Conservation (phyloP, 139 green algal genomes). For the Chlorella sp. region DNA sequence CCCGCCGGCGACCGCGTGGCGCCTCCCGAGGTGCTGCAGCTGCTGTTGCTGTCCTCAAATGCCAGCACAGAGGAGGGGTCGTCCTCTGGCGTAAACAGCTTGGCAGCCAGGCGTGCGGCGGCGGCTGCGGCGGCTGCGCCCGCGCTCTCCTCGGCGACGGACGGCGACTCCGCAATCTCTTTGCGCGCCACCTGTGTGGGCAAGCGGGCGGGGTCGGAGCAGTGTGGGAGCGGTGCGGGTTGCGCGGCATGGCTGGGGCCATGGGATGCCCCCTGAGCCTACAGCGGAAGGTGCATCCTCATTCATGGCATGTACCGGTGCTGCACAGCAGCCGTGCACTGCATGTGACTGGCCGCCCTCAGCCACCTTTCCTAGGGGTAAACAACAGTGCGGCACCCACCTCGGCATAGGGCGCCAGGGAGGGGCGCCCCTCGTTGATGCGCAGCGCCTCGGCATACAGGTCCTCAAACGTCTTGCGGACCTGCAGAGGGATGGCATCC, state of each 20-base stretch:
- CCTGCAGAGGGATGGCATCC: not conserved
- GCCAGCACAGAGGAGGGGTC: slow-evolving; percentile 19
- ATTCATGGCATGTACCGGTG: too few relatives aligned
- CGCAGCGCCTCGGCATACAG: slow-evolving; percentile 26
- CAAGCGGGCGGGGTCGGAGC: too few relatives aligned
- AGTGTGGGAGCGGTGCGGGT: too few relatives aligned
- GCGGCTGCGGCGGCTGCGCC: not conserved
- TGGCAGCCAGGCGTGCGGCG: not conserved
- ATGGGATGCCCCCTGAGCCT: too few relatives aligned
- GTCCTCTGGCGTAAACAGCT: not conserved
- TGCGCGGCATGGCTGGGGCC: too few relatives aligned
- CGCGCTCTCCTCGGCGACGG: too few relatives aligned
- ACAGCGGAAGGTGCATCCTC: too few relatives aligned
- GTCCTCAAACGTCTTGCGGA: slow-evolving; percentile 28
- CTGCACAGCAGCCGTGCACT: too few relatives aligned
- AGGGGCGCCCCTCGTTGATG: slow-evolving; percentile 14
- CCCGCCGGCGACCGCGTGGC: not conserved
- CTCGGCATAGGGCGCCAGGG: slow-evolving; percentile 8
- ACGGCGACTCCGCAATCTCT: not conserved
- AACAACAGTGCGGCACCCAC: too few relatives aligned
- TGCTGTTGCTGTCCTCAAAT: not conserved
- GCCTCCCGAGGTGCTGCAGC: not conserved
- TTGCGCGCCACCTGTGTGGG: slow-evolving; percentile 8
- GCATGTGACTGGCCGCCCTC: too few relatives aligned
- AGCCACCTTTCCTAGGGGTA: too few relatives aligned